phyloP scores from a whole-genome alignment of 371 early-diverging fungal genomes.

The Sporodiniella umbellata region DNA sequence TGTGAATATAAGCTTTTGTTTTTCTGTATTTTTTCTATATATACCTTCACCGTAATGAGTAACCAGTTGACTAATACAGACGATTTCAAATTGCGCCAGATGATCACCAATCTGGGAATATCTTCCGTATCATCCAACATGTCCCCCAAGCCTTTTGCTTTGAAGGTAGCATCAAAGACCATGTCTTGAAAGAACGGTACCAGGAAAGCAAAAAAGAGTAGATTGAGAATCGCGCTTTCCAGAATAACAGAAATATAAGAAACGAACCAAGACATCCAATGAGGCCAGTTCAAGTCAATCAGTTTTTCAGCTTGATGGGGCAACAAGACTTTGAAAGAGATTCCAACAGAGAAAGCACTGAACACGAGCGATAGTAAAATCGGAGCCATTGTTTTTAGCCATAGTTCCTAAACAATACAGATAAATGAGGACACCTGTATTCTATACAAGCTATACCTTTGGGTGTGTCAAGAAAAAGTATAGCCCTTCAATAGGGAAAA shows the following conservation, averaged over 20 bases:
- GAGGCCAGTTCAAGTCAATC: constrained; percentile 45
- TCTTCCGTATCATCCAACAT: constrained; percentile 35
- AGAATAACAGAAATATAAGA: constrained; percentile 37
- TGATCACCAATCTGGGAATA: constrained; percentile 17
- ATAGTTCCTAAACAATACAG: constrained; percentile 15
- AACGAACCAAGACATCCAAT: constrained; percentile 45
- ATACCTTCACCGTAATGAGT: constrained; percentile 24
- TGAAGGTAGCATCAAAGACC: constrained; percentile 46
- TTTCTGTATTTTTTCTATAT: neutral
- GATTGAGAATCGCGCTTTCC: constrained; percentile 39
- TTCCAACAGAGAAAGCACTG: constrained; percentile 21
- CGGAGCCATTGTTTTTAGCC: constrained; percentile 27
- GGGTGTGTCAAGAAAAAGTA: constrained; percentile 44
- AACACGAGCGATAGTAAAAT: constrained; percentile 24
- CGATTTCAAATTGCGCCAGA: constrained; percentile 27
- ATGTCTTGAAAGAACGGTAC: constrained; percentile 48
- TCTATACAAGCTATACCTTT: constrained; percentile 17
- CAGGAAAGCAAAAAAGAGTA: constrained; percentile 46
- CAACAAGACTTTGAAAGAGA: constrained; percentile 19
- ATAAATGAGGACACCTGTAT: neutral
- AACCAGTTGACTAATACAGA: constrained; percentile 22
- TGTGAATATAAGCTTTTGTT: too few relatives aligned
- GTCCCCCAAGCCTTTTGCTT: constrained; percentile 29
- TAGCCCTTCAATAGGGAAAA: constrained; percentile 39
- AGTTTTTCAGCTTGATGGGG: constrained; percentile 36